Evolutionary conservation across 164 flowering plant species (phyloP).

Genomic region (Chimonanthus praecox): DNA sequence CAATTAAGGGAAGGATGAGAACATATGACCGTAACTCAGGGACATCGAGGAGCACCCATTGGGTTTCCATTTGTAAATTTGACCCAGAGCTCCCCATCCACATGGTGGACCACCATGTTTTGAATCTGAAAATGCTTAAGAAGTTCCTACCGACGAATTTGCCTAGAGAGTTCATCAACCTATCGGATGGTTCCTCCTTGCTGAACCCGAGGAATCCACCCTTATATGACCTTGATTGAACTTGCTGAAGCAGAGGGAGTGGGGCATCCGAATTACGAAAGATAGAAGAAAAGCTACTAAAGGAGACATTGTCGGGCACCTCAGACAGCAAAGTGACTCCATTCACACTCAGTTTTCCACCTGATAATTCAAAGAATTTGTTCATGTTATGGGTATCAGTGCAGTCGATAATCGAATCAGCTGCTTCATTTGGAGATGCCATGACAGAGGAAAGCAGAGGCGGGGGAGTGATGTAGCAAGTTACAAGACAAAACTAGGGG

Average conservation of each 20-base stretch:
- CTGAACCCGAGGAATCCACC: constrained; percentile 45
- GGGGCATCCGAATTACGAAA: constrained; percentile 48
- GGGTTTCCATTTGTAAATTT: constrained; percentile 74
- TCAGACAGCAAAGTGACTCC: constrained; percentile 58
- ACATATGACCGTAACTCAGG: constrained; percentile 73
- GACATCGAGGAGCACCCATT: constrained; percentile 65
- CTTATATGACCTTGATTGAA: constrained; percentile 34
- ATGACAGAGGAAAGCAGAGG: constrained; percentile 24
- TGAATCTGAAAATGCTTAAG: constrained; percentile 67
- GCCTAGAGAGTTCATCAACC: constrained; percentile 55
- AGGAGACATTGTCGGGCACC: constrained; percentile 60
- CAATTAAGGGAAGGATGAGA: constrained; percentile 55
- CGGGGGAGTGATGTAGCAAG: neutral
- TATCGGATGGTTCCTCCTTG: constrained; percentile 33
- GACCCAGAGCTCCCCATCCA: constrained; percentile 77
- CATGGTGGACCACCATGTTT: constrained; percentile 89
- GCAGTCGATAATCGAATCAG: constrained; percentile 9
- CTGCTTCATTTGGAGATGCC: constrained; percentile 41
- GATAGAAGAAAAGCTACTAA: constrained; percentile 34
- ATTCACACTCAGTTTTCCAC: constrained; percentile 43
- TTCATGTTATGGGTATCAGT: constrained; percentile 5
- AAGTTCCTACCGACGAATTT: constrained; percentile 48
- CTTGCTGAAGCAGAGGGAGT: constrained; percentile 36
- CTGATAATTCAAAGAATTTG: constrained; percentile 26
- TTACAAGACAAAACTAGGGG: too few species aligned